phyloP scores from a whole-genome alignment of 192 early-diverging fungal genomes.

The Haplosporangium gracile region DNA sequence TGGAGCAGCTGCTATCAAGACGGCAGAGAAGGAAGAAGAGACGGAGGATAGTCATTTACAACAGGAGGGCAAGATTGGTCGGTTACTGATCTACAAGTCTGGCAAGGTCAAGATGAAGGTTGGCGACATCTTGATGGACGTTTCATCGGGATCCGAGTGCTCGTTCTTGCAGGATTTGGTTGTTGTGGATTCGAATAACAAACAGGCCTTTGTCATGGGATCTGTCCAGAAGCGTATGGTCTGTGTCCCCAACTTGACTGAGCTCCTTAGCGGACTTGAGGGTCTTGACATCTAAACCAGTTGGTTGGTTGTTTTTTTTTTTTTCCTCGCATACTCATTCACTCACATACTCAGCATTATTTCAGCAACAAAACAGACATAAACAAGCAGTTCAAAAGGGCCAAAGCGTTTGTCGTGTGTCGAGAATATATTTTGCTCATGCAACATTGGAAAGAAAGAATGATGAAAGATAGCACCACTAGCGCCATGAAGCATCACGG shows the following conservation, averaged over 20 bases:
- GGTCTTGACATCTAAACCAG: slow-evolving; percentile 12
- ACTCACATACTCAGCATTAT: not conserved
- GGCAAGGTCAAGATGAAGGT: slow-evolving; percentile 76
- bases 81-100: slow-evolving; percentile 71
- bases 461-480: not conserved
- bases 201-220: slow-evolving; percentile 68
- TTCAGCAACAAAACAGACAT: not conserved
- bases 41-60: slow-evolving; percentile 33
- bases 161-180: slow-evolving; percentile 72
- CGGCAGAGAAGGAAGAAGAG: slow-evolving; percentile 14
- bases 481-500: not conserved
- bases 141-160: slow-evolving; percentile 64
- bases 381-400: not conserved
- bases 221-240: slow-evolving; percentile 68
- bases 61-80: slow-evolving; percentile 70
- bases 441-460: not conserved
- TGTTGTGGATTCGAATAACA: slow-evolving; percentile 65
- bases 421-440: not conserved
- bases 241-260: slow-evolving; percentile 73
- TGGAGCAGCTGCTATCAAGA: not conserved
- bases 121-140: slow-evolving; percentile 73
- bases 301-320: no score
- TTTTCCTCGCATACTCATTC: not conserved
- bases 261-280: slow-evolving; percentile 50
- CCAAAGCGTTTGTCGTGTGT: not conserved